These are phyloP conservation scores for Podila horticola DNA, from an alignment of 192 early-diverging fungal species.

Conservation along the genomic window DNA sequence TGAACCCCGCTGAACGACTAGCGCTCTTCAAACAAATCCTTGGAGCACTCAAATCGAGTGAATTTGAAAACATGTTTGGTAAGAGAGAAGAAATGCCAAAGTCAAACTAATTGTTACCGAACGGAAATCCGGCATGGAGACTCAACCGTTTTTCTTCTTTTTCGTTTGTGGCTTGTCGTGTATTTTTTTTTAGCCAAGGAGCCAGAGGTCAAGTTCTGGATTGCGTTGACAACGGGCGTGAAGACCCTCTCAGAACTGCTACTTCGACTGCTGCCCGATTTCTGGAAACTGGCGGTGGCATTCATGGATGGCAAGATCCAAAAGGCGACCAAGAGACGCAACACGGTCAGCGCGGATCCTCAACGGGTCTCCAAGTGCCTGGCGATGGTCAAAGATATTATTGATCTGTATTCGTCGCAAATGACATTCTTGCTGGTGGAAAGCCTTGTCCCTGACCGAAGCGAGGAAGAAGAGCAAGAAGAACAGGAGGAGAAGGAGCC, in stretches of 20 bases:
- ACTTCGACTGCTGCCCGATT: slow-evolving; percentile 82
- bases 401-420: slow-evolving; percentile 68
- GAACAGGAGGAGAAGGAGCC: slow-evolving; percentile 25
- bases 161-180: not conserved
- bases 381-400: slow-evolving; percentile 70
- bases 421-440: slow-evolving; percentile 64
- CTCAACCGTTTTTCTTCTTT: not conserved
- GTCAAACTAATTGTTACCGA: not conserved
- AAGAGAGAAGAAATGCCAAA: not conserved
- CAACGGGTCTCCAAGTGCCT: slow-evolving; percentile 73
- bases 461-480: not conserved
- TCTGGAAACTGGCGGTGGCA: slow-evolving; percentile 90
- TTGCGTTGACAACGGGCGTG: slow-evolving; percentile 72
- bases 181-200: slow-evolving; percentile 62
- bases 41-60: slow-evolving; percentile 29
- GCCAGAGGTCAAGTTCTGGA: slow-evolving; percentile 76
- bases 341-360: slow-evolving; percentile 61
- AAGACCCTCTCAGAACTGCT: slow-evolving; percentile 83
- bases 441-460: slow-evolving; percentile 48
- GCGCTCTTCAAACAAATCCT: slow-evolving; percentile 42
- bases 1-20: slow-evolving; percentile 18
- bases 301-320: slow-evolving; percentile 89
- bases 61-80: slow-evolving; percentile 49
- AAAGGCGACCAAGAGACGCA: slow-evolving; percentile 57
- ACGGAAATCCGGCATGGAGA: slow-evolving; percentile 9